Base-by-base conservation (phyloP, 2,329 filamentous ascomycete species). In the Phyllosticta paracitricarpa region DNA sequence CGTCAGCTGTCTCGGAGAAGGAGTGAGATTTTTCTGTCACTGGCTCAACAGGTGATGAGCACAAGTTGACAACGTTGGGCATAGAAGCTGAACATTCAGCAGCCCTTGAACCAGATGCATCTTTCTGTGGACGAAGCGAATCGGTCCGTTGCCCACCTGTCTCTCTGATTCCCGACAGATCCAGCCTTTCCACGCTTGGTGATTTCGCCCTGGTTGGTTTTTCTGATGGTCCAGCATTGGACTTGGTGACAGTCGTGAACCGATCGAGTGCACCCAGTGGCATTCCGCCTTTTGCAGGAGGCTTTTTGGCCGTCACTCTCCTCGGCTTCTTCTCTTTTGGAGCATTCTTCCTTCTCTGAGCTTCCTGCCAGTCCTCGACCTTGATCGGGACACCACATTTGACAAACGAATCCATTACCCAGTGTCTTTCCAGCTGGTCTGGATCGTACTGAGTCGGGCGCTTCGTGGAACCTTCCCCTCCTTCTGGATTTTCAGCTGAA, bases 341-440 rank as follows among this genome's bases (percentile, higher is more conserved):
- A 2, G 60, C 55, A 24, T 35, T 19, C 55, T 40, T 64, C 65
- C 14, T 68, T 10, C 56, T 48, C 22, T 61, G 63, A n/a, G 64
- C 68, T 24, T 76, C 78, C 66, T 89, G 82, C 81, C 87, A 92
- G 52, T 83, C 82, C 64, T 86, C 79, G 0, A 89, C 81, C 28
- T 82, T 82, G 2, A 85, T 74, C 3, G 88, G 88, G 60, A 86
- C 80, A 0, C 88, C 88, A 2, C 86, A 71, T 61, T 81, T 83
- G 4, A 84, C 82, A 58, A 89, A 78, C 0, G 81, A 79, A 66
- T 87, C 84, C 24, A 88, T 78, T 5, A 92, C 74, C 89, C 89
- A 93, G 9, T 82, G 72, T 64, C 87, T 82, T 51, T 89, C 84
- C 1, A 84, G 77, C 28, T 84, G 79, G 8, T 79, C 80, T 0